phyloP scores from a whole-genome alignment of 139 green algal genomes.

The Micromonas pusilla region DNA sequence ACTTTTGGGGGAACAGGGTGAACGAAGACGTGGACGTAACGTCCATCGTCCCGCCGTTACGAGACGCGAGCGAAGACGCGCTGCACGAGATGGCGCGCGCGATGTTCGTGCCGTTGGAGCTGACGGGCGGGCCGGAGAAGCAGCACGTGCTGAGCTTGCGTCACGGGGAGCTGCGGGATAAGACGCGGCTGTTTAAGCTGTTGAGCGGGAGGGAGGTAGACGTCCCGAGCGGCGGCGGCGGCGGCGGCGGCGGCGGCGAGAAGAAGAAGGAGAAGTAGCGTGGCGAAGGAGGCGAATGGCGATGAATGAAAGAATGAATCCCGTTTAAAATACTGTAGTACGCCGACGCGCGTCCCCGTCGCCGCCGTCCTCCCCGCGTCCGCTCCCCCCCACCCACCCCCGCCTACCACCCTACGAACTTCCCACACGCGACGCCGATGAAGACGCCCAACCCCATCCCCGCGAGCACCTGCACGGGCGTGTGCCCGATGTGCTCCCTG shows the following conservation, averaged over 20 bases:
- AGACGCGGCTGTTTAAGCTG: not conserved
- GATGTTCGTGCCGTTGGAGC: slow-evolving; percentile 7
- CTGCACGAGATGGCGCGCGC: not conserved
- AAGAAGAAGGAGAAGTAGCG: not conserved
- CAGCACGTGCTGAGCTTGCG: slow-evolving; percentile 14
- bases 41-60: not conserved
- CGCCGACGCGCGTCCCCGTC: too few species aligned
- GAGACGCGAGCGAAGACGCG: not conserved
- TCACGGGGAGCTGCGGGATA: slow-evolving; percentile 1
- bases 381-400: too few species aligned
- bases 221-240: not conserved
- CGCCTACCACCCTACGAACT: too few species aligned
- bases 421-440: not conserved
- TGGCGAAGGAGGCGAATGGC: not conserved
- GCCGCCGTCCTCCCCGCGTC: too few species aligned
- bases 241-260: not conserved
- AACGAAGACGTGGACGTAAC: not conserved
- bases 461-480: slow-evolving; percentile 69
- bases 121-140: not conserved
- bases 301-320: too few species aligned
- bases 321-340: too few species aligned
- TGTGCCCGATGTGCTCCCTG: slow-evolving; percentile 94
- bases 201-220: not conserved
- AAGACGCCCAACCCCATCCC: not conserved
- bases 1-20: slow-evolving; percentile 19